Evolutionary conservation across 768 basidiomycete species (phyloP).

Genomic region (Leucosporidium creatinivorum): DNA sequence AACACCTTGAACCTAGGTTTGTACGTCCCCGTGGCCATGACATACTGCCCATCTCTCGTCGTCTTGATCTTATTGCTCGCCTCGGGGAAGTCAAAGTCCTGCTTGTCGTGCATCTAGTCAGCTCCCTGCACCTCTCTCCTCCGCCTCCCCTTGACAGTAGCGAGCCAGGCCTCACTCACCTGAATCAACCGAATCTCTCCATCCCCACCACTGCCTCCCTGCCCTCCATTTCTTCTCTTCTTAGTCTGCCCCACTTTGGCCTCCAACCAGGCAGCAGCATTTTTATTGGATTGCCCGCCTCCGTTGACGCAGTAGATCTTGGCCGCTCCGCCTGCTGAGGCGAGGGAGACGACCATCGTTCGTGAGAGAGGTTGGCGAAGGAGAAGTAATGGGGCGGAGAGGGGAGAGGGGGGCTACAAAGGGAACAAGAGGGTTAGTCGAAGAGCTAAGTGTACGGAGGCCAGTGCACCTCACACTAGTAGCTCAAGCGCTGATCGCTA

Average conservation of each 20-base stretch:
- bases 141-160: too few species aligned
- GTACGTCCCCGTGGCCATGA: slow-evolving; percentile 90
- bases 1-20: slow-evolving; percentile 96
- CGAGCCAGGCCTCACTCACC: slow-evolving; percentile 14
- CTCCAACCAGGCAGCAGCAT: slow-evolving; percentile 38
- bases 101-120: slow-evolving; percentile 48
- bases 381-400: too few species aligned
- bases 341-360: slow-evolving; percentile 36
- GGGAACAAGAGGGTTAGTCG: too few species aligned
- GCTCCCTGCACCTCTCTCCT: not conserved
- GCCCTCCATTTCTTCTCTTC: slow-evolving; percentile 39
- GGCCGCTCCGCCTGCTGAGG: slow-evolving; percentile 34
- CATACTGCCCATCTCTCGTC: slow-evolving; percentile 85
- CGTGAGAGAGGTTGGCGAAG: not conserved
- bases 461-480: too few species aligned
- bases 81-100: slow-evolving; percentile 96
- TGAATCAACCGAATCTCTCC: slow-evolving; percentile 37
- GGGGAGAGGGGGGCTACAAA: too few species aligned
- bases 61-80: slow-evolving; percentile 85
- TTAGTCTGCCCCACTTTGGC: slow-evolving; percentile 35
- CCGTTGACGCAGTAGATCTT: slow-evolving; percentile 97
- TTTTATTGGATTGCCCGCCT: slow-evolving; percentile 44
- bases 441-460: too few species aligned
- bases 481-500: too few species aligned
- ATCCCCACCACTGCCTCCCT: slow-evolving; percentile 30